Base-by-base conservation (phyloP, 2,329 filamentous ascomycete species). In the Magnaporthiopsis rhizophila region DNA sequence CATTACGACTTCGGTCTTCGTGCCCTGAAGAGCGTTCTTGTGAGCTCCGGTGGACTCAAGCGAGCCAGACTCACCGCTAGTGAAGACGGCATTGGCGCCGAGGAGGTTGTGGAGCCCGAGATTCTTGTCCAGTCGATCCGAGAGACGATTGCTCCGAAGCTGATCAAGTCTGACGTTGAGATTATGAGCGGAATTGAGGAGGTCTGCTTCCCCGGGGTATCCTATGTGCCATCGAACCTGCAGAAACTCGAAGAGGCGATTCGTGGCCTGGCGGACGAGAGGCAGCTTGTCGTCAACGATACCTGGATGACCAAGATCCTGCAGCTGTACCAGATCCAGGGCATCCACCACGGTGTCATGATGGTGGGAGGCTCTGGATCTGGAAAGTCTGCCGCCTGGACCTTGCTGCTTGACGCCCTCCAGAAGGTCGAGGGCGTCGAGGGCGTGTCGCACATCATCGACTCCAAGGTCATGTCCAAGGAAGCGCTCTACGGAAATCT, bases 391-490 rank as follows among this genome's bases (percentile, higher is more conserved):
- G 88, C 90, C 1, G 91, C 95, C 6, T 99, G 96, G 95, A 92
- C 91, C 72, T 87, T 96, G 58, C 82, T 99, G 62, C 84, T 99
- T 26, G 90, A 96, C 71, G 95, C 96, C 21, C 79, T 99, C 65
- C 94, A 98, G 71, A 87, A 90, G 71, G 91, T 96, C 18, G 81
- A 99, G 74, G 89, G 89, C 30, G 83, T 96, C 8, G 96, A 99
- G 76, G 95, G 96, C 38, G 91, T 99, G 59, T 97, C 88, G 69
- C 95, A 99, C 73, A 91, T 99, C 65, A 99, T 99, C 70, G 95
- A 99, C 76, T 96, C 94, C 57, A 99, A 99, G 79, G 96, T 99
- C 76, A 99, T 99, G 95, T 97, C 93, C 63, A 99, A 99, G 78
- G 95, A 99, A 78, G 91, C 91, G 30, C 81, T 99, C 4, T 99